phyloP scores from a whole-genome alignment of 306 rosid genomes.

The Hylodesmum podocarpum region DNA sequence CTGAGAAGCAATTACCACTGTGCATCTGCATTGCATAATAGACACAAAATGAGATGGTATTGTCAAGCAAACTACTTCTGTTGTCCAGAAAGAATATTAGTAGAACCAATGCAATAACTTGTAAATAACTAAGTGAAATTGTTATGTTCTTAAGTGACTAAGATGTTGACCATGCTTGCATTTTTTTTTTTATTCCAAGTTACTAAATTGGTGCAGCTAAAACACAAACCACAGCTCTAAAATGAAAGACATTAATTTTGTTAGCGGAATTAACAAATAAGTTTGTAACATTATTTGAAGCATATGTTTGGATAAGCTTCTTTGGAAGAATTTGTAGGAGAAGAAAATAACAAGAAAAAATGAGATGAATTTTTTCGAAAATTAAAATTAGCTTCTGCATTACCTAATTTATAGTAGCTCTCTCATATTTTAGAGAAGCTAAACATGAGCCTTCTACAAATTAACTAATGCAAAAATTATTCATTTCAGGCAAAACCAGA shows the following conservation, averaged over 20 bases:
- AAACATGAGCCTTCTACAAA: too few relatives aligned
- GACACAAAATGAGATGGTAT: background rate
- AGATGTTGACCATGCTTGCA: background rate
- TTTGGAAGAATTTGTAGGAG: too few relatives aligned
- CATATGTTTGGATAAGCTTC: too few relatives aligned
- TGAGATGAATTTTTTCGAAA: too few relatives aligned
- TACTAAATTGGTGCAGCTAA: background rate
- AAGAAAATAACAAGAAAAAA: too few relatives aligned
- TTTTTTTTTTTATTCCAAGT: background rate
- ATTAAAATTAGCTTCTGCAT: too few relatives aligned
- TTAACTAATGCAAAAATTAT: too few relatives aligned
- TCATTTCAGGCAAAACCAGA: background rate
- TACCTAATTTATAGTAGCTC: too few relatives aligned
- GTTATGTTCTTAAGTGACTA: background rate
- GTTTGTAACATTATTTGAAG: background rate
- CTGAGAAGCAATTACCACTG: slow-evolving; percentile 49
- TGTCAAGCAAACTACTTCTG: background rate
- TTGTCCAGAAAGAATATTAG: background rate
- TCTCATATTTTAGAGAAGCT: too few relatives aligned
- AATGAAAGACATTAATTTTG: background rate
- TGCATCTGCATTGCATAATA: slow-evolving; percentile 35
- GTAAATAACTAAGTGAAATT: background rate
- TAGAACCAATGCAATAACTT: background rate
- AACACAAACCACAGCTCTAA: background rate
- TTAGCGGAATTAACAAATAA: background rate